Conservation (phyloP, 106 monocot species). For the Platanthera zijinensis region DNA sequence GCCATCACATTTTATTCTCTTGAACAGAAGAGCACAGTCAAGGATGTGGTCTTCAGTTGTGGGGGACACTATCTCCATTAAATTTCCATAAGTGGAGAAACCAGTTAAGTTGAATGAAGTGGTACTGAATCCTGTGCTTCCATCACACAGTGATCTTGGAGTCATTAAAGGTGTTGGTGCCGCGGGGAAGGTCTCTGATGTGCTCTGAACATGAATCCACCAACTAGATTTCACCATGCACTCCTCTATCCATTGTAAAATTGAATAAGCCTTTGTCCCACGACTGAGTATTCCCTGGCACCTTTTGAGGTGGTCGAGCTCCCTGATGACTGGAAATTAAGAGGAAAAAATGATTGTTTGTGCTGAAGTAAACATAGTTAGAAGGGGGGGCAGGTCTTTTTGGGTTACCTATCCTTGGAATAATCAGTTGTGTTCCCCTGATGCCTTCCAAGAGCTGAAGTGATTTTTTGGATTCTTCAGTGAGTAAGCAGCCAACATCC, state of each 20-base stretch:
- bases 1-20: conserved; percentile 33
- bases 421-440: conserved; percentile 71
- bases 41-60: conserved; percentile 86
- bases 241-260: conserved; percentile 74
- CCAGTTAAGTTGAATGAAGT: conserved; percentile 4
- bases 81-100: conserved; percentile 26
- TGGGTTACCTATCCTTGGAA: conserved; percentile 74
- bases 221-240: conserved; percentile 70
- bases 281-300: conserved; percentile 20
- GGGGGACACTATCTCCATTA: conserved; percentile 72
- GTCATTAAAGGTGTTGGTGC: conserved; percentile 42
- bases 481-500: conserved; percentile 59
- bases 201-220: conserved; percentile 97
- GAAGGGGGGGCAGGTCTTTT: not conserved
- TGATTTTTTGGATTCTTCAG: conserved; percentile 65
- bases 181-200: conserved; percentile 46
- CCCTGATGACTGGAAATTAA: conserved; percentile 21
- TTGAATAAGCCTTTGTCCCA: conserved; percentile 37
- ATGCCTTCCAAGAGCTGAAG: conserved; percentile 79
- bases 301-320: conserved; percentile 31
- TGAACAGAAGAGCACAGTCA: conserved; percentile 64
- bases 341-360: not conserved
- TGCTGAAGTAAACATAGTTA: not conserved
- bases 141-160: conserved; percentile 17
- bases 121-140: not conserved